These are phyloP conservation scores for Ailanthus altissimus DNA, from an alignment of 345 rosid genomes.

Conservation along the genomic window DNA sequence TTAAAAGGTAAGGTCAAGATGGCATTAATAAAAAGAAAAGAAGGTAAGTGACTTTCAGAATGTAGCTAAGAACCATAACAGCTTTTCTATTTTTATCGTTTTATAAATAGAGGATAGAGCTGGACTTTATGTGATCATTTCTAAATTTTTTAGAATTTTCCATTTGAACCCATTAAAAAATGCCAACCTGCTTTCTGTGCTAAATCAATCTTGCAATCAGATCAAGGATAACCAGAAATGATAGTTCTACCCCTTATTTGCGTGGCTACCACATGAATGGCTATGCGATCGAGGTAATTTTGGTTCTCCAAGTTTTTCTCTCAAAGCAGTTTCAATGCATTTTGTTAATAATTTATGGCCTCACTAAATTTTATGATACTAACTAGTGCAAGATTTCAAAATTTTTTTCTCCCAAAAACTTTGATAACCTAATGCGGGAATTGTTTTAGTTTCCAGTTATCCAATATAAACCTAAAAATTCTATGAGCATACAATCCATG, in stretches of 20 bases:
- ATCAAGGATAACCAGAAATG: neutral
- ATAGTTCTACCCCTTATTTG: neutral
- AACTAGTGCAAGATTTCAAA: neutral
- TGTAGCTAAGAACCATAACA: too few relatives aligned
- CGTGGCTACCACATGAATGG: neutral
- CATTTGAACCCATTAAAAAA: too few relatives aligned
- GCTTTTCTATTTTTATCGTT: too few relatives aligned
- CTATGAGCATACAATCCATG: neutral
- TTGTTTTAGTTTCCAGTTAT: neutral
- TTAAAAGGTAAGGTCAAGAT: neutral
- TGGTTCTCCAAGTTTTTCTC: neutral
- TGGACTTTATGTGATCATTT: too few relatives aligned
- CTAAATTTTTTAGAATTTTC: too few relatives aligned
- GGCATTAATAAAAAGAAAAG: neutral
- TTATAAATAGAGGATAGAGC: too few relatives aligned
- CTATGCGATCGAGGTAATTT: too few relatives aligned
- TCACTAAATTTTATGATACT: neutral
- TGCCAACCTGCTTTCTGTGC: too few relatives aligned
- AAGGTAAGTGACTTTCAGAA: neutral
- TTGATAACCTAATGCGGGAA: neutral
- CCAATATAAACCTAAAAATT: neutral
- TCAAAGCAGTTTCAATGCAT: neutral
- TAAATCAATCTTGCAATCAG: too few relatives aligned
- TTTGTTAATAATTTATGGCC: neutral
- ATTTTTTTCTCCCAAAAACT: neutral